Conservation (phyloP, 1,284 basidiomycete genomes). For the Termitomyces sp. region DNA sequence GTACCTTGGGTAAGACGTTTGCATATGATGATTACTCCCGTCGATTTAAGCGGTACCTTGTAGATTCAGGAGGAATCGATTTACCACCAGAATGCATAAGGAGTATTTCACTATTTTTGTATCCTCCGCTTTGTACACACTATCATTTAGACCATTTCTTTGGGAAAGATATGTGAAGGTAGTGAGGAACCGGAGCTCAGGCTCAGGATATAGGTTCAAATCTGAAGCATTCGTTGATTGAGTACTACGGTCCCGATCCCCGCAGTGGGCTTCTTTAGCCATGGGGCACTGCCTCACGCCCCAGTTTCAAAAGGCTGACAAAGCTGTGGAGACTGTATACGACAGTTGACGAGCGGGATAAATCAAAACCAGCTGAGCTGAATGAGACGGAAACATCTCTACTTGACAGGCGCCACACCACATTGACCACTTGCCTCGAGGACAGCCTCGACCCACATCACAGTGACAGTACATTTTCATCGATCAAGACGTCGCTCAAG, state of each 20-base stretch:
- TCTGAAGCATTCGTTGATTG: neutral
- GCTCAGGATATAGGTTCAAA: neutral
- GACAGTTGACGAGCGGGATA: neutral
- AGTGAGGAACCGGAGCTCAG: neutral
- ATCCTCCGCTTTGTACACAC: neutral
- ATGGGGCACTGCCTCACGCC: neutral
- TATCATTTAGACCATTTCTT: neutral
- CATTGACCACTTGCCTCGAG: neutral
- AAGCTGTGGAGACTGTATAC: neutral
- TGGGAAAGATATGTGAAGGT: neutral
- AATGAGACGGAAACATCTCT: neutral
- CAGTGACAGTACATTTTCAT: neutral
- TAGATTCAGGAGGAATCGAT: constrained; percentile 39
- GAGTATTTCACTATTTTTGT: neutral
- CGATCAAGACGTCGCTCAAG: neutral
- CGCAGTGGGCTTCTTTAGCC: too few relatives aligned
- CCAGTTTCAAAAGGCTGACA: neutral
- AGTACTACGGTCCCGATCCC: neutral
- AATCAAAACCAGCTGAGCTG: neutral
- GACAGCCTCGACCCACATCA: neutral
- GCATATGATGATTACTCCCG: neutral
- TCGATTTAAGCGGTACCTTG: constrained; percentile 9
- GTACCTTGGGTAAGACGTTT: constrained; percentile 58
- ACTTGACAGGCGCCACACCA: constrained; percentile 1
- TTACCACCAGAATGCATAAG: constrained; percentile 2